Base-by-base conservation (phyloP, 176 grass and related monocot genomes). In the Eragrostis nindensis region DNA sequence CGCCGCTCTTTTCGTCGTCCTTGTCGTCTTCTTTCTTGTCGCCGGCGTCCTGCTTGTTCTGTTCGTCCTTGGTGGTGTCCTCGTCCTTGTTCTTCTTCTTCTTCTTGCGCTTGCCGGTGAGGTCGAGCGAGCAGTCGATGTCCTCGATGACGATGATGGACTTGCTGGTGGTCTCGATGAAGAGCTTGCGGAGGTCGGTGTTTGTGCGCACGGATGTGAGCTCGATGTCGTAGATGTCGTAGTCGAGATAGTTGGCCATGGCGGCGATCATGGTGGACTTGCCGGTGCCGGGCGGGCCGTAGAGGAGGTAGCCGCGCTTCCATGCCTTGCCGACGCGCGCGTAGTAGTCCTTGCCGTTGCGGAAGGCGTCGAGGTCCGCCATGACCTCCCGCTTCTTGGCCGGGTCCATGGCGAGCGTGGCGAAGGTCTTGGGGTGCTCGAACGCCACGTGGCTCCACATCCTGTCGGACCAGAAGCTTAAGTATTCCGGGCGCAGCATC, bases 61-160 rank as follows among this genome's bases (percentile, higher is more conserved):
- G 2, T 8, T n/a, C 47, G 40, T 12, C 30, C 39, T 22, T 22
- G n/a, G n/a, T n/a, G n/a, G n/a, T n/a, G n/a, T n/a, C n/a, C n/a
- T n/a, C n/a, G n/a, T n/a, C n/a, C n/a, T n/a, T n/a, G n/a, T n/a
- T n/a, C n/a, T n/a, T n/a, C 54, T 56, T 56, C 59, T 40, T 48
- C 49, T 75, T 65, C 46, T 45, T 77, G 32, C 71, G 85, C 50
- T 7, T 21, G 15, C 88, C 86, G 41, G 91, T 94, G 72, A 94
- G 81, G 47, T 97, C 84, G 73, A 97, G 82, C 0, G 94, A 91
- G 73, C 94, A 90, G 75, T 97, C 89, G 53, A 94, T 91, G 82
- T 97, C 91, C 84, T 97, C 94, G 50, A 97, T 88, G 65, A 97
- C 88, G 67, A 93, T 91, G 76, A 97, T 67, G 8, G 80, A 83